Base-by-base conservation (phyloP, 2,329 filamentous ascomycete genomes). In the Aspergillus alliaceus region DNA sequence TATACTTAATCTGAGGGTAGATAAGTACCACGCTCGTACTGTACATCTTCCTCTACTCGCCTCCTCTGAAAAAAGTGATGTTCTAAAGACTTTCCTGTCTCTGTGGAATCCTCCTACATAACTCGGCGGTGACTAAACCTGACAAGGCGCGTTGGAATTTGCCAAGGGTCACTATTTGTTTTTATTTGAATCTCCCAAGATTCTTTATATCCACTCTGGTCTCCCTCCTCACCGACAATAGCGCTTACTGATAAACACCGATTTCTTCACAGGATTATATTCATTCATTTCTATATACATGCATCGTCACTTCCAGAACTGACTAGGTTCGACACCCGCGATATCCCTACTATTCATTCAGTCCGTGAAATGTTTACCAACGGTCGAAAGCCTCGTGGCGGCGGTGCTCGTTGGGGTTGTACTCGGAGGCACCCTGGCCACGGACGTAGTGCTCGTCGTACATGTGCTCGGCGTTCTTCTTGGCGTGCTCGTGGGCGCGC, bases 401-500 rank as follows among this genome's bases (percentile, higher is more conserved):
- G 29, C 53, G 61, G 60, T 71, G 72, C 58, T 69, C 65, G 55
- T 68, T 66, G 34, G 85, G 84, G 73, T 87, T 77, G 66, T 82
- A 88, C 67, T 84, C 68, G 37, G 84, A 77, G 44, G 66, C 72
- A 24, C 69, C 68, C 39, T 78, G 70, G 57, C 72, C 66, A 31
- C 69, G 64, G 47, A 80, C 78, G 72, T 89, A 88, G 71, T 88
- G 85, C 63, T 84, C 64, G 32, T 88, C 82, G 69, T 89, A 89
- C 70, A 88, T 76, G 39, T 81, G 64, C 73, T 85, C 76, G 40
- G 81, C 84, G 68, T 85, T 81, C 73, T 82, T 65, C 74, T 82
- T 80, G 53, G 85, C 85, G 56, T 86, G 81, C 64, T 79, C 77
- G 72, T 84, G 83, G 57, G 85, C 84, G 72, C 80, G 77, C 72